These are phyloP conservation scores for Wallacemonas sp. DNA, from an alignment of 208 protist species.

Conservation along the genomic window DNA sequence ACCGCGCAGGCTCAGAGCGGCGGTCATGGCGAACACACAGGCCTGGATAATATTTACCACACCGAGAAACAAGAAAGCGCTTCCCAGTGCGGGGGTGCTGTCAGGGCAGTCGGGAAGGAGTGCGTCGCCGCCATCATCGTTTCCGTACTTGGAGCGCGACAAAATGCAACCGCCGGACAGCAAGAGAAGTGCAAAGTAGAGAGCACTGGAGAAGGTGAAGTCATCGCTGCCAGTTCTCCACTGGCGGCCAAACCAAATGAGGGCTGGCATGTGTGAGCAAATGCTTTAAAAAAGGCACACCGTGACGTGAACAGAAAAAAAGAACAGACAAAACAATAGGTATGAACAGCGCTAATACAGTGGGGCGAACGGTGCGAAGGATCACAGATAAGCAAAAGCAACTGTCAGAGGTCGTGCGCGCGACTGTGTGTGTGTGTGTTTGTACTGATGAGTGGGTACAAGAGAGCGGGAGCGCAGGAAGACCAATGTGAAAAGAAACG, in stretches of 20 bases:
- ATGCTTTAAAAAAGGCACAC: no score
- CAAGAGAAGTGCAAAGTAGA: conserved; percentile 43
- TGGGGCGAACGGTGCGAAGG: not conserved
- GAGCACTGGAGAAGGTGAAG: conserved; percentile 64
- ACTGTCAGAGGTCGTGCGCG: not conserved
- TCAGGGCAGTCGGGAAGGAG: conserved; percentile 28
- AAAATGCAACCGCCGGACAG: conserved; percentile 10
- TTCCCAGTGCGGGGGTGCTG: conserved; percentile 14
- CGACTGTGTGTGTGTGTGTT: not conserved
- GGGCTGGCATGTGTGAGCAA: conserved; percentile 65
- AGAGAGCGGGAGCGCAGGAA: not conserved
- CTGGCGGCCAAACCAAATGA: conserved; percentile 69
- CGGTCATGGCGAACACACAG: conserved; percentile 40
- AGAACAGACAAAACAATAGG: conserved; percentile 12
- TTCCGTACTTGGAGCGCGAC: conserved; percentile 23
- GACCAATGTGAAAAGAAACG: no score
- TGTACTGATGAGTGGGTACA: not conserved
- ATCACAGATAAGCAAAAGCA: conserved; percentile 1
- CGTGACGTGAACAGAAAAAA: not conserved
- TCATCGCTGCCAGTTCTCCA: conserved; percentile 81
- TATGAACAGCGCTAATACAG: not conserved
- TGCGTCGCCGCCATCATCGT: conserved; percentile 4
- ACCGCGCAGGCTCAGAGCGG: conserved; percentile 53
- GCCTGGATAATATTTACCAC: conserved; percentile 35
- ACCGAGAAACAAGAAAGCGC: conserved; percentile 36